Base-by-base conservation (phyloP, 2,329 filamentous ascomycete genomes). In the Leptographium galeiforme region DNA sequence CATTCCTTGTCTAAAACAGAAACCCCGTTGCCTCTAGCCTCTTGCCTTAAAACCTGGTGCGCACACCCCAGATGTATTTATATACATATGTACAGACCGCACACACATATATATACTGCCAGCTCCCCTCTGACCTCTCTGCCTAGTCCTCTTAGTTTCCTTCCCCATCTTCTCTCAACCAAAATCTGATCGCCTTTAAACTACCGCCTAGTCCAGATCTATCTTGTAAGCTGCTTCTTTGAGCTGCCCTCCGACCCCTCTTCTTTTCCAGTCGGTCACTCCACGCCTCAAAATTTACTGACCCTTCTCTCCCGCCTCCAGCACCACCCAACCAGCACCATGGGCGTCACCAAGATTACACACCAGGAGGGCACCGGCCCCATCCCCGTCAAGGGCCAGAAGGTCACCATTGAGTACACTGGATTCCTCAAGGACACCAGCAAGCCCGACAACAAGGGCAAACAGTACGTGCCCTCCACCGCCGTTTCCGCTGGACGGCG, bases 371-470 rank as follows among this genome's bases (percentile, higher is more conserved):
- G 91, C 63, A 76, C 77, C 63, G 75, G 76, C 54, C 67, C 81
- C 62, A 73, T 69, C 59, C 87, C 91, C 55, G 65, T 70, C 59
- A 63, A 65, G 16, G 85, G 87, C 60, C 82, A 96, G 67, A 79
- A 71, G 32, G 87, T 97, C 64, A 80, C 78, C 64, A 95, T 97
- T 65, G 81, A 93, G 71, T 97, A 97, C 77, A 93, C 85, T 44
- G 93, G 93, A 63, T 95, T 75, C 71, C 77, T 97, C 58, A 86
- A 85, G 70, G 84, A 94, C 64, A 64, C 72, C 25, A 70, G 64
- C 58, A 70, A 79, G 66, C 69, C 77, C 18, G 74, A 80, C 55
- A 74, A 79, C 63, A 81, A 86, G 77, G 90, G 90, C 63, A 70
- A 68, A 32, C 66, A 89, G 89, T 95, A 73, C 63, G 84, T 49